Percentiles rank a stretch among this genome's conserved stretches.
phyloP scores from a whole-genome alignment of 306 rosid genomes.

The Herpetospermum pedunculosum region DNA sequence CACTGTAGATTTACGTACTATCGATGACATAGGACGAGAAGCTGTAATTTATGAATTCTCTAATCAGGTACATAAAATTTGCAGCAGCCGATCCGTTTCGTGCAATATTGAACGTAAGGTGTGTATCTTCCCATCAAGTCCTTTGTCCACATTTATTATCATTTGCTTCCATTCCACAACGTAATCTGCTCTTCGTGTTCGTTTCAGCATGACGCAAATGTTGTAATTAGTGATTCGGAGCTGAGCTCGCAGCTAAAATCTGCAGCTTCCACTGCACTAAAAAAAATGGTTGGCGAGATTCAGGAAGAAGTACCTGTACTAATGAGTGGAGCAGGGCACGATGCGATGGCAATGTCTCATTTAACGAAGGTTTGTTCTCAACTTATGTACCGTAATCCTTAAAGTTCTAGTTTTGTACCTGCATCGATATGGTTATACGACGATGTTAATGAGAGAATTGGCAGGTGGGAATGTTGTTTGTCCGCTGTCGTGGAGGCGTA shows the following conservation, averaged over 20 bases:
- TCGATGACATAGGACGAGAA: conserved; percentile 78
- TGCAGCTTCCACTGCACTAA: conserved; percentile 55
- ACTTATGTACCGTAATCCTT: not conserved
- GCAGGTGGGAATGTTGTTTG: conserved; percentile 88
- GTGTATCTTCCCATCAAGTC: conserved; percentile 9
- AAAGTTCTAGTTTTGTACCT: not conserved
- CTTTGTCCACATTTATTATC: not conserved
- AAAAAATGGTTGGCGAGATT: conserved; percentile 57
- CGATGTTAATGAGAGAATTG: conserved; percentile 6
- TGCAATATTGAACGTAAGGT: conserved; percentile 82
- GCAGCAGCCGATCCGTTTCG: conserved; percentile 74
- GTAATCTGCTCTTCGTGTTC: not conserved
- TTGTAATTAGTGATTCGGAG: conserved; percentile 67
- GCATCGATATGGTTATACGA: conserved; percentile 8
- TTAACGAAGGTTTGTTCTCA: conserved; percentile 57
- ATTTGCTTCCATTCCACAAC: not conserved
- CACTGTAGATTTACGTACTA: conserved; percentile 80
- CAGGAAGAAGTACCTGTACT: conserved; percentile 57
- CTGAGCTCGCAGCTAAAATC: conserved; percentile 62
- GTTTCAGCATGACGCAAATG: conserved; percentile 83
- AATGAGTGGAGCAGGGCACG: conserved; percentile 97
- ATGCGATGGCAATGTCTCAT: conserved; percentile 91
- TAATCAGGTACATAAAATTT: conserved; percentile 52
- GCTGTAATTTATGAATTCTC: conserved; percentile 74
- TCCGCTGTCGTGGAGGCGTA: conserved; percentile 82